Evolutionary conservation across 768 basidiomycete genomes (phyloP).

Genomic region (Daedaleopsis sinensis): DNA sequence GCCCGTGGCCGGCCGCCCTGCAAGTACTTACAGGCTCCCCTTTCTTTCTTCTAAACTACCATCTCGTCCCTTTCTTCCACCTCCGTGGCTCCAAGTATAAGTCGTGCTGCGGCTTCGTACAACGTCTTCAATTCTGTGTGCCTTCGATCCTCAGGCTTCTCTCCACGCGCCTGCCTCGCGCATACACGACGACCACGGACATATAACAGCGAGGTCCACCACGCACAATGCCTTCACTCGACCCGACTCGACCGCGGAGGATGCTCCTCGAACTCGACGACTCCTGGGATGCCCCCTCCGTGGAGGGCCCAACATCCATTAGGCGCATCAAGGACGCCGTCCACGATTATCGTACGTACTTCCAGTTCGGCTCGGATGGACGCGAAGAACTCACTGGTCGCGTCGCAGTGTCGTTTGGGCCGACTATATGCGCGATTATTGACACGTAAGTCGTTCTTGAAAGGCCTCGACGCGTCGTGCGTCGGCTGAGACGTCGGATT

Average conservation of each 20-base stretch:
- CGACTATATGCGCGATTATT: slow-evolving; percentile 52
- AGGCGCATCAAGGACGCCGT: slow-evolving; percentile 32
- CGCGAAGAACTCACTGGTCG: neutral
- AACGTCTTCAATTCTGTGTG: no score
- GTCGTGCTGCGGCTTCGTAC: no score
- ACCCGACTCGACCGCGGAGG: slow-evolving; percentile 1
- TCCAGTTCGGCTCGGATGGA: neutral
- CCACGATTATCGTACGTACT: slow-evolving; percentile 30
- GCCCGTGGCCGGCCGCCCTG: neutral
- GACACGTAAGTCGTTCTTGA: slow-evolving; percentile 60
- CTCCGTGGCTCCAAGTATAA: no score
- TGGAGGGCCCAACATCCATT: slow-evolving; percentile 7
- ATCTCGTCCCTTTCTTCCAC: neutral
- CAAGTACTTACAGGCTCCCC: no score
- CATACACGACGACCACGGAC: neutral
- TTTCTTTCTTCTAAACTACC: neutral
- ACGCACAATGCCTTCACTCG: neutral
- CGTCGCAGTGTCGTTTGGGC: slow-evolving; percentile 35
- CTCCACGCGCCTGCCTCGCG: neutral
- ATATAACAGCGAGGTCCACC: neutral
- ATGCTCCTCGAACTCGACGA: slow-evolving; percentile 23
- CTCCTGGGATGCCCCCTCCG: slow-evolving; percentile 5
- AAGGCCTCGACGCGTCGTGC: slow-evolving; percentile 39
- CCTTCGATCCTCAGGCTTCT: no score
- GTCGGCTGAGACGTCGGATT: no score